Evolutionary conservation across 2,329 filamentous ascomycete genomes (phyloP).

Genomic region (Ophiostoma sp.): DNA sequence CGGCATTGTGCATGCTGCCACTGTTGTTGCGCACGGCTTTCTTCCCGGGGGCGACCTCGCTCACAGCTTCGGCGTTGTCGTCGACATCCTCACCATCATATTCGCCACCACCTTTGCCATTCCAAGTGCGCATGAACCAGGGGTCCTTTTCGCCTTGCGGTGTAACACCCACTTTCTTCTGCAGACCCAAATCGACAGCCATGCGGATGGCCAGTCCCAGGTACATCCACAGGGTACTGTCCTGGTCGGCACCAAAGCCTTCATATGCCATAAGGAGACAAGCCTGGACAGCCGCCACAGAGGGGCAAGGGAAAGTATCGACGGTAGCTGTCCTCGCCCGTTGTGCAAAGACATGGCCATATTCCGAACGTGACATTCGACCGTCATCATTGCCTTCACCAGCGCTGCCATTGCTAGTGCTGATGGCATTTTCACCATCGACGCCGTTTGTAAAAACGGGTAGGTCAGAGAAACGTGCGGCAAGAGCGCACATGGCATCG

Average conservation of each 20-base stretch:
- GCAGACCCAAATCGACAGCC: slow-evolving; percentile 69
- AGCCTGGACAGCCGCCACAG: slow-evolving; percentile 79
- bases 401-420: slow-evolving; percentile 31
- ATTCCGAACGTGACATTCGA: slow-evolving; percentile 56
- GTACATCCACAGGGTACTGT: slow-evolving; percentile 93
- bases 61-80: slow-evolving; percentile 30
- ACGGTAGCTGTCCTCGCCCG: slow-evolving; percentile 80
- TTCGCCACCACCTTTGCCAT: slow-evolving; percentile 38
- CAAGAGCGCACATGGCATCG: slow-evolving; percentile 79
- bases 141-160: slow-evolving; percentile 57
- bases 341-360: slow-evolving; percentile 76
- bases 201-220: slow-evolving; percentile 76
- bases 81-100: slow-evolving; percentile 32
- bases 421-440: slow-evolving; percentile 38
- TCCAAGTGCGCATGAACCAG: slow-evolving; percentile 49
- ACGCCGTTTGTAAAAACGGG: slow-evolving; percentile 53
- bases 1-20: slow-evolving; percentile 32
- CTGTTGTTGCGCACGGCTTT: slow-evolving; percentile 43
- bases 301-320: slow-evolving; percentile 80
- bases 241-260: slow-evolving; percentile 83
- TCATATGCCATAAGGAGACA: slow-evolving; percentile 84
- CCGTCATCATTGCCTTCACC: background rate
- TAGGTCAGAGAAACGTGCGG: slow-evolving; percentile 74
- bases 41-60: slow-evolving; percentile 28
- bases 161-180: slow-evolving; percentile 74